These are phyloP conservation scores for Fusarium continuum DNA, from an alignment of 2,329 filamentous ascomycete species.

Conservation along the genomic window DNA sequence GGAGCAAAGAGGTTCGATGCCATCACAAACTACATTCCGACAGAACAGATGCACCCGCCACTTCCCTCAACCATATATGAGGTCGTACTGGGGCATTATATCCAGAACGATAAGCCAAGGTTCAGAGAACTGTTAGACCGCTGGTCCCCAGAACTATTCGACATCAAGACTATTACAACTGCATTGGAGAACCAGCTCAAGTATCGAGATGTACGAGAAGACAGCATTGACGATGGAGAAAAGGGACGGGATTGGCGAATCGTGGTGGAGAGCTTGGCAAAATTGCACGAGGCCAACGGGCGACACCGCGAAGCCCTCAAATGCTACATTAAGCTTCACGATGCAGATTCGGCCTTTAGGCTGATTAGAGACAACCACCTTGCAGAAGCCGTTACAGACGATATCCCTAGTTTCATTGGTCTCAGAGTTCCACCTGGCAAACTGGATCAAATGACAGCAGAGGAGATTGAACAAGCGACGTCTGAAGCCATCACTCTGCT, in stretches of 20 bases:
- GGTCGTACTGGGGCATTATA: constrained; percentile 87
- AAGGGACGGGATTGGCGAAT: constrained; percentile 86
- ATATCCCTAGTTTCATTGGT: constrained; percentile 88
- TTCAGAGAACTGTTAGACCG: constrained; percentile 82
- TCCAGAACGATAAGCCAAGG: constrained; percentile 76
- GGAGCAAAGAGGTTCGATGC: constrained; percentile 88
- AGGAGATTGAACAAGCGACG: constrained; percentile 81
- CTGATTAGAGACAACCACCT: constrained; percentile 89
- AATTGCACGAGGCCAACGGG: constrained; percentile 82
- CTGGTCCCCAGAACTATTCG: constrained; percentile 88
- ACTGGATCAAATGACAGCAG: constrained; percentile 68
- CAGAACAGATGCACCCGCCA: constrained; percentile 77
- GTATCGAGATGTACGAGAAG: constrained; percentile 77
- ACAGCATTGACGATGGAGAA: constrained; percentile 77
- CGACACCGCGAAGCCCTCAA: constrained; percentile 84
- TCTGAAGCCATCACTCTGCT: constrained; percentile 86
- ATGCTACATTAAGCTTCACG: constrained; percentile 89
- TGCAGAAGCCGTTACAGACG: constrained; percentile 87
- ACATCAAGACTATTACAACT: constrained; percentile 77
- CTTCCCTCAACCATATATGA: constrained; percentile 88
- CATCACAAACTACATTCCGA: constrained; percentile 85
- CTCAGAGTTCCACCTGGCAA: constrained; percentile 82
- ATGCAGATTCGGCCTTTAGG: constrained; percentile 87
- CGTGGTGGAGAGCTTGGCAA: constrained; percentile 86
- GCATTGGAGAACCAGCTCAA: constrained; percentile 85